Evolutionary conservation across 495 filamentous ascomycete genomes (phyloP).

Genomic region (Emericellopsis terricola): DNA sequence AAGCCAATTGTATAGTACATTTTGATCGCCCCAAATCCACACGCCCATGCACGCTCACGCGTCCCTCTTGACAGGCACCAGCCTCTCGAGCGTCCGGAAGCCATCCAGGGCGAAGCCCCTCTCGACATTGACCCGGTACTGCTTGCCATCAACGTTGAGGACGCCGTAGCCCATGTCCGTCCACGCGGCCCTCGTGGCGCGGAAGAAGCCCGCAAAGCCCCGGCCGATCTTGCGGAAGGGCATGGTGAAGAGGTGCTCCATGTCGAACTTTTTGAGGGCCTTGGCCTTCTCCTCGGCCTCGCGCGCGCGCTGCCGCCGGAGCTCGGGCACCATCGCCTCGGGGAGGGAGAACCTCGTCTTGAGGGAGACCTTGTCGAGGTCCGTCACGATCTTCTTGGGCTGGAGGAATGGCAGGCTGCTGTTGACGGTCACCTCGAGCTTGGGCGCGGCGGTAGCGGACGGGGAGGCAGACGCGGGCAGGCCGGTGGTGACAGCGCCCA

Average conservation of each 20-base stretch:
- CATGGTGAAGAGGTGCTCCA: conserved; percentile 26
- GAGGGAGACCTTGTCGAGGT: conserved; percentile 16
- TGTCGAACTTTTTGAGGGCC: conserved; percentile 16
- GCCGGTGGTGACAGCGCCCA: neutral
- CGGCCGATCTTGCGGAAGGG: conserved; percentile 26
- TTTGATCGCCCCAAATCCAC: too few relatives aligned
- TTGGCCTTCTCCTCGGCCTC: conserved; percentile 11
- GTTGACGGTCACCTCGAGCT: conserved; percentile 20
- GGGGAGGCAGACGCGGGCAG: conserved; percentile 1
- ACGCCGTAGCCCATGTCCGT: conserved; percentile 28
- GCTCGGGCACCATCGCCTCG: conserved; percentile 6
- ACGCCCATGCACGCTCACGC: too few relatives aligned
- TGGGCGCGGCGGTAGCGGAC: neutral
- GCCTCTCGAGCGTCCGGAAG: conserved; percentile 29
- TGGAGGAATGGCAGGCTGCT: conserved; percentile 17
- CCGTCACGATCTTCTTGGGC: conserved; percentile 12
- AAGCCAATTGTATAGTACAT: too few relatives aligned
- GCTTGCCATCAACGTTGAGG: conserved; percentile 13
- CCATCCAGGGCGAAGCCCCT: conserved; percentile 31
- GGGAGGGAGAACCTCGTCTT: conserved; percentile 18
- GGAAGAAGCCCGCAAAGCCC: conserved; percentile 12
- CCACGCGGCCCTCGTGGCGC: conserved; percentile 18
- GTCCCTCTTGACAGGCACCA: conserved; percentile 14
- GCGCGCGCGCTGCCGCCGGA: conserved; percentile 8
- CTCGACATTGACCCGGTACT: conserved; percentile 31